phyloP scores from a whole-genome alignment of 2,329 filamentous ascomycete species.

The Fusarium odoratissimum region DNA sequence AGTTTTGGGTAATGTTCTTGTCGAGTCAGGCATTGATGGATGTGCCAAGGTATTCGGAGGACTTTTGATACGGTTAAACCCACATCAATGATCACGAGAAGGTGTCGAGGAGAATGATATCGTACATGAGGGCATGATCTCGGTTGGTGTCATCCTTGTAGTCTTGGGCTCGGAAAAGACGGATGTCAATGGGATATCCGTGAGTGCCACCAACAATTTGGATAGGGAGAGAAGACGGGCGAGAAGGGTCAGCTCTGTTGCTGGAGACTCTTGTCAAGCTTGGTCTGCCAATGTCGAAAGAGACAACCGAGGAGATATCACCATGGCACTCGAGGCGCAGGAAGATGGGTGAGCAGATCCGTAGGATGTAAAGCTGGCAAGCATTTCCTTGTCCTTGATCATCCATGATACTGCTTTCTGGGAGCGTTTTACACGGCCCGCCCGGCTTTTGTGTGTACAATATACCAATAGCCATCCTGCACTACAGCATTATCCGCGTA shows the following conservation, averaged over 20 bases:
- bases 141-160: background rate
- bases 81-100: constrained; percentile 17
- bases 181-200: background rate
- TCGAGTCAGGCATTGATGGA: background rate
- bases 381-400: background rate
- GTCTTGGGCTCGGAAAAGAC: constrained; percentile 13
- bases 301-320: background rate
- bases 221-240: background rate
- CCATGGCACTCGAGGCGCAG: background rate
- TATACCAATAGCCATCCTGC: background rate
- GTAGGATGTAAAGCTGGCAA: background rate
- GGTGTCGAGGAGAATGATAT: background rate
- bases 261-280: background rate
- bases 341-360: background rate
- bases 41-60: background rate
- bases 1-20: background rate
- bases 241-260: background rate
- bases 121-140: background rate
- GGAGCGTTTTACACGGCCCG: background rate
- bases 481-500: background rate
- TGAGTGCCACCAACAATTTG: background rate
- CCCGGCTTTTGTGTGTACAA: too few species aligned
- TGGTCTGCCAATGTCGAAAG: background rate
- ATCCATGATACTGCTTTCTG: background rate
- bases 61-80: constrained; percentile 17